These are phyloP conservation scores for Sequoiadendron giganteum DNA, from an alignment of 75 land plant genomes.

Conservation along the genomic window DNA sequence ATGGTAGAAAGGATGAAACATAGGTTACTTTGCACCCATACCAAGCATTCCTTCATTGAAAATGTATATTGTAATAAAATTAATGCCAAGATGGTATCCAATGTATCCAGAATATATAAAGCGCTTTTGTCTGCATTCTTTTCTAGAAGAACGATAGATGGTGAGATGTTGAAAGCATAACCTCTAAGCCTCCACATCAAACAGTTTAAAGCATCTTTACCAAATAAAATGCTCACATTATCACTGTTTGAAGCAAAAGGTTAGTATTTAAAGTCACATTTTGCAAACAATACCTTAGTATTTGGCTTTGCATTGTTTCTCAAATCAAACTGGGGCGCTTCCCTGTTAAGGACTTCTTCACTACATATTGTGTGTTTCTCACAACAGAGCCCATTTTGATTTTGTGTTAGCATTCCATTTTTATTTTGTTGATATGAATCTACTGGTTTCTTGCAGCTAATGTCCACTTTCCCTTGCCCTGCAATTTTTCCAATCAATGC, in stretches of 20 bases:
- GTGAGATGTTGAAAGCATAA: not conserved
- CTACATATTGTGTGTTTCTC: slow-evolving; percentile 63
- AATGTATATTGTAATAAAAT: not conserved
- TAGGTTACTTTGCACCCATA: not conserved
- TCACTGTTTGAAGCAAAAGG: not conserved
- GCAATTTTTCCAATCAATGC: not conserved
- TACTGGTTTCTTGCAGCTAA: not conserved
- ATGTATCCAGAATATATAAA: not conserved
- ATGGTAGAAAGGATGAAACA: not conserved
- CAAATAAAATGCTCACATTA: not conserved
- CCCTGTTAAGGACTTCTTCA: slow-evolving; percentile 61
- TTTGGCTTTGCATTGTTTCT: not conserved
- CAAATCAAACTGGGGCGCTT: slow-evolving; percentile 16
- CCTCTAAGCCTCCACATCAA: not conserved
- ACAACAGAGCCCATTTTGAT: slow-evolving; percentile 39
- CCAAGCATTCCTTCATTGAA: not conserved
- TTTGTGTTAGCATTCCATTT: not conserved
- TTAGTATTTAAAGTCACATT: not conserved
- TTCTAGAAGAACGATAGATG: not conserved
- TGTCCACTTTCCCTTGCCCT: not conserved
- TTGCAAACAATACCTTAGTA: not conserved
- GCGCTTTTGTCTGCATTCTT: not conserved
- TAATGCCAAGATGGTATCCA: not conserved
- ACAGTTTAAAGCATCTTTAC: not conserved
- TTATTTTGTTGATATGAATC: not conserved